Evolutionary conservation across 1,284 basidiomycete species (phyloP).

Genomic region (Chiua sp.): DNA sequence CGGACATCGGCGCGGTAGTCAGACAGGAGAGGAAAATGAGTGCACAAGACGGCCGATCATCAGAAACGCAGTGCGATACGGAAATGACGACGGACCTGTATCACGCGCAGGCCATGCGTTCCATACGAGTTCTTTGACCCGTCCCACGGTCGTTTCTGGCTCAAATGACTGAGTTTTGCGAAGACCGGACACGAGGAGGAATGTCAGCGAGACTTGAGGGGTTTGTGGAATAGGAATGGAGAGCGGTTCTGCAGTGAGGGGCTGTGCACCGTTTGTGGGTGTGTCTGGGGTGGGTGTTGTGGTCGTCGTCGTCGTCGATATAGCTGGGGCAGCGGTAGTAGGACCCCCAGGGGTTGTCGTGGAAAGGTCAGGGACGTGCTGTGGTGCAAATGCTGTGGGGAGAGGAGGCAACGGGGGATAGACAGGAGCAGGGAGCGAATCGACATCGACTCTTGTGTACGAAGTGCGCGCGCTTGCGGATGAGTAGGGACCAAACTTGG

Average conservation of each 20-base stretch:
- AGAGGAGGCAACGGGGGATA: conserved; percentile 31
- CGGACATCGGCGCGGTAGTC: not conserved
- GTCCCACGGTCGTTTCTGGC: conserved; percentile 76
- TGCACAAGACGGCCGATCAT: conserved; percentile 13
- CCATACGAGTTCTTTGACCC: conserved; percentile 87
- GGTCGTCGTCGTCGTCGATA: not conserved
- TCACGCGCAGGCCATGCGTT: conserved; percentile 81
- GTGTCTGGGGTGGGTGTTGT: not conserved
- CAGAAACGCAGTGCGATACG: conserved; percentile 5
- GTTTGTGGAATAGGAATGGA: conserved; percentile 50
- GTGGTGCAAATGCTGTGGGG: conserved; percentile 2
- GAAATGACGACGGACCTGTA: conserved; percentile 27
- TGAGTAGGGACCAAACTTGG: conserved; percentile 24
- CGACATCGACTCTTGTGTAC: conserved; percentile 36
- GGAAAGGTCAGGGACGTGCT: not conserved
- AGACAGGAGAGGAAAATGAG: conserved; percentile 8
- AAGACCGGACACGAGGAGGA: conserved; percentile 77
- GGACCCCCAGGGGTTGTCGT: not conserved
- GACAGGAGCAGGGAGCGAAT: conserved; percentile 18
- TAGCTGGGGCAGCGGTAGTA: not conserved
- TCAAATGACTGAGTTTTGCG: conserved; percentile 80
- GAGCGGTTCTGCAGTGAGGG: conserved; percentile 3
- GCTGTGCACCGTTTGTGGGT: conserved; percentile 5
- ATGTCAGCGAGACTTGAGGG: conserved; percentile 73
- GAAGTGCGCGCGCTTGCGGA: conserved; percentile 39